Base-by-base conservation (phyloP, 2,329 filamentous ascomycete species). In the Penicillium rolfsii region DNA sequence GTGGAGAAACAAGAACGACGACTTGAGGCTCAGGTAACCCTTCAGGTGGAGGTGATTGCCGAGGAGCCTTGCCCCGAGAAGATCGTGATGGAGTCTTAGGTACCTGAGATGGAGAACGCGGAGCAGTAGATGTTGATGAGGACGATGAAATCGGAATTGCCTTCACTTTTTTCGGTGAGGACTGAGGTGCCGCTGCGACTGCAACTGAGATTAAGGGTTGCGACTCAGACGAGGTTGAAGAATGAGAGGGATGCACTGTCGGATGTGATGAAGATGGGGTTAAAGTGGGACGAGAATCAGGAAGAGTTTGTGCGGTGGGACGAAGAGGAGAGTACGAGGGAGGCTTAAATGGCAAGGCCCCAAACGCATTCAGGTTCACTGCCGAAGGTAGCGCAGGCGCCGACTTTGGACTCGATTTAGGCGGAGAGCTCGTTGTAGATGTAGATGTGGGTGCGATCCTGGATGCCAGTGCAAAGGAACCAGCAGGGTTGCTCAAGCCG, bases 1-100 rank as follows among this genome's bases (percentile, higher is more conserved):
- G 28, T 4, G 65, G 55, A 5, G 64, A 65, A 1, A 16, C 12
- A 22, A 60, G 36, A 16, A 69, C 61, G 4, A 69, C 59, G 8
- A 69, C 67, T 24, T 52, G 53, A 7, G 58, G 58, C 16, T 59
- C 26, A 0, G 58, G 41, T 28, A 55, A 40, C 16, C 28, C 30
- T 16, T 50, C 55, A 8, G 58, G 30, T 14, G 55, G 30, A 7
- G 55, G 45, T 33, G 59, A 52, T 33, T 57, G 33, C 8, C 35
- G 55, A 19, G 30, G 12, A 40, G 26, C 12, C n/a, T 36, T 33
- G 49, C n/a, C 9, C 5, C 22, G 50, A 4, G 45, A 36, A 16
- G 57, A 54, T 24, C 33, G 35, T 19, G 52, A 36, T 9, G 19
- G 24, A 30, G 8, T 6, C n/a, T 28, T 8, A 26, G 4, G 11